Evolutionary conservation across 768 basidiomycete genomes (phyloP), one percentile per base, ranked within the genome.

Genomic region (Lentinula aciculospora): DNA sequence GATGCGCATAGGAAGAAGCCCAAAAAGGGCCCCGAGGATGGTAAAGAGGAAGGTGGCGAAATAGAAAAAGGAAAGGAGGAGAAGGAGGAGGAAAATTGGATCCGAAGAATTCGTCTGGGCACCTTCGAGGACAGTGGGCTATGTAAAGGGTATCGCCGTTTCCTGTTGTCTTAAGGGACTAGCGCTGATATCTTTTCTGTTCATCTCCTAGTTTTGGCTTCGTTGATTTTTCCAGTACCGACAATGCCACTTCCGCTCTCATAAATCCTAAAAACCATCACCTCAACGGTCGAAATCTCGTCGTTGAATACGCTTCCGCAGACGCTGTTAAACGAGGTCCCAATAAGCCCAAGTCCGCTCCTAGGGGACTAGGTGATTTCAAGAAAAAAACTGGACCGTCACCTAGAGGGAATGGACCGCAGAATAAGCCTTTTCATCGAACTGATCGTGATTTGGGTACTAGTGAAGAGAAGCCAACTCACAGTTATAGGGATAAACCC

Each of bases 101-200:
- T 88, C 74, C 79, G 89, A 60, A 93, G 93, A 67, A 74, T 99
- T 28, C 84, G 96, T 5, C 81, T 99, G 82, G 94, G 94, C 3
- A 95, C 94, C 17, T 99, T 99, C 63, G 94, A 98, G 68, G 96
- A 99, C 70, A 90, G 84, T 49, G 97, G 96, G 8, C 72, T 83
- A 54, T 98, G 96, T 74, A 99, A 98, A 79, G 96, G 96, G 96
- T 97, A 66, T 31, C 58, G 80, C 57, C 25, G 50, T 27, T 54
- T 57, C 10, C 4, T 8, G 48, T 50, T 59, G 47, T 7, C 34
- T 23, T 12, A 32, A 51, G 29, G 1, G 45, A 5, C 49, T 12
- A 42, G 12, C 21, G 4, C 31, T 34, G 8, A 23, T 17, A 21
- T 39, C 6, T 54, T 12, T 7, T 19, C 31, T 4, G 13, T 40